These are phyloP conservation scores for Scedosporium aurantiacum DNA, from an alignment of 2,329 filamentous ascomycete genomes.

Conservation along the genomic window DNA sequence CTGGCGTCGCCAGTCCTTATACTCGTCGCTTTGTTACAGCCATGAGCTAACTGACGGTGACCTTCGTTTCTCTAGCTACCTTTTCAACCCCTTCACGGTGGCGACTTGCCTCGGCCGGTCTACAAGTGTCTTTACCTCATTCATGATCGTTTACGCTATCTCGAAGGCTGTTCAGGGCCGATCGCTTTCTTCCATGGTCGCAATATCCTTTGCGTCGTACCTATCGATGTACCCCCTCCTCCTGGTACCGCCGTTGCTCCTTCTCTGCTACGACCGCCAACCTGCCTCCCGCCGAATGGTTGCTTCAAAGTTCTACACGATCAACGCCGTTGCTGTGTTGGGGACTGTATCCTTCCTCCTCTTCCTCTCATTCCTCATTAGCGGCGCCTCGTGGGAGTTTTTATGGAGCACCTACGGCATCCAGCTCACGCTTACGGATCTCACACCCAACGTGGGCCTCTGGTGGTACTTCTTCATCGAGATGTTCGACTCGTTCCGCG, in stretches of 20 bases:
- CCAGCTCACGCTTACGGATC: slow-evolving; percentile 78
- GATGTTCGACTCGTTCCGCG: slow-evolving; percentile 96
- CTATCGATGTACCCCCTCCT: slow-evolving; percentile 85
- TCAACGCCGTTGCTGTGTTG: slow-evolving; percentile 41
- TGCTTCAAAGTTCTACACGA: slow-evolving; percentile 38
- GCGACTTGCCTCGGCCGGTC: slow-evolving; percentile 83
- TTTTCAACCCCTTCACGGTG: slow-evolving; percentile 92
- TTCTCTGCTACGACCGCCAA: slow-evolving; percentile 68
- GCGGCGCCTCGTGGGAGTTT: slow-evolving; percentile 76
- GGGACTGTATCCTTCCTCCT: slow-evolving; percentile 52
- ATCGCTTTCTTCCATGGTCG: slow-evolving; percentile 66
- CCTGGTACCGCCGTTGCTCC: slow-evolving; percentile 68
- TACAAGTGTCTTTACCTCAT: slow-evolving; percentile 79
- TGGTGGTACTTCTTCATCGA: slow-evolving; percentile 99
- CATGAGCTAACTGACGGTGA: slow-evolving; percentile 7
- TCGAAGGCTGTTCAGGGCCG: slow-evolving; percentile 68
- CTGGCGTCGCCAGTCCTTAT: neutral
- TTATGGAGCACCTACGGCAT: slow-evolving; percentile 83
- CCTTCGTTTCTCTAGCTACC: slow-evolving; percentile 45
- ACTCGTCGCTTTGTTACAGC: neutral
- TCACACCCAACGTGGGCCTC: slow-evolving; percentile 88
- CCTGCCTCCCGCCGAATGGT: slow-evolving; percentile 23
- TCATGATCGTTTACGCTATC: slow-evolving; percentile 75
- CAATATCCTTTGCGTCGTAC: slow-evolving; percentile 79
- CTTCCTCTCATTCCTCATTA: slow-evolving; percentile 60